Evolutionary conservation across 1,284 basidiomycete genomes (phyloP), one percentile per base, ranked within the genome.

Genomic region (Trametes pubescens): DNA sequence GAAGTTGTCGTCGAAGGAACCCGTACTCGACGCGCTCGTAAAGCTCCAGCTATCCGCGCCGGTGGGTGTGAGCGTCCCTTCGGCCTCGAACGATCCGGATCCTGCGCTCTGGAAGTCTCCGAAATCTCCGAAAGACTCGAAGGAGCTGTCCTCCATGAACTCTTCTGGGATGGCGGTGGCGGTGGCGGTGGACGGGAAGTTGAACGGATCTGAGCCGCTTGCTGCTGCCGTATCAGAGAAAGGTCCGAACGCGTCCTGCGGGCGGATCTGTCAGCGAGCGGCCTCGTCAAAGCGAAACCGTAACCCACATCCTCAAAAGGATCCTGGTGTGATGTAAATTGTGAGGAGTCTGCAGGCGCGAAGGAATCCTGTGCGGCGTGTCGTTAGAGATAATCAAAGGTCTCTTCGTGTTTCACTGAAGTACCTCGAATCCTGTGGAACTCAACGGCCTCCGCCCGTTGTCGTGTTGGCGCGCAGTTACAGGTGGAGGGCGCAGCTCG

Each of bases 81-180:
- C 83, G 21, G 74, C 70, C 55, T 72, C 77, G 60, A 76, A 58
- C 51, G 71, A 69, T 7, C 62, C 69, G 10, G 73, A 72, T 37
- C 71, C 79, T 0, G 81, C 84, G 59, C 80, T 81, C 68, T 91
- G 91, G 72, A 94, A 94, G 65, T 93, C 92, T 11, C 90, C 90
- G 74, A 94, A 93, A 69, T 92, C 91, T 32, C 87, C 87, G 71
- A 89, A 90, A 26, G 80, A 82, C 47, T 89, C 88, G 68, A 90
- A 89, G 2, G 86, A 84, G 1, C 84, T 80, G 22, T 65, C 67
- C 32, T 89, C 86, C 22, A 86, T 86, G 69, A 66, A 73, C 66
- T 62, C 82, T 63, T 85, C 87, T 29, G 87, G 84, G 0, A 85
- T 82, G 61, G 86, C 83, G 6, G 83, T 83, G 0, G 86, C 83